Evolutionary conservation across 352 stramenopile genomes (phyloP), one percentile per base, ranked within the genome.

Genomic region (Pythium rhizo-oryzae): DNA sequence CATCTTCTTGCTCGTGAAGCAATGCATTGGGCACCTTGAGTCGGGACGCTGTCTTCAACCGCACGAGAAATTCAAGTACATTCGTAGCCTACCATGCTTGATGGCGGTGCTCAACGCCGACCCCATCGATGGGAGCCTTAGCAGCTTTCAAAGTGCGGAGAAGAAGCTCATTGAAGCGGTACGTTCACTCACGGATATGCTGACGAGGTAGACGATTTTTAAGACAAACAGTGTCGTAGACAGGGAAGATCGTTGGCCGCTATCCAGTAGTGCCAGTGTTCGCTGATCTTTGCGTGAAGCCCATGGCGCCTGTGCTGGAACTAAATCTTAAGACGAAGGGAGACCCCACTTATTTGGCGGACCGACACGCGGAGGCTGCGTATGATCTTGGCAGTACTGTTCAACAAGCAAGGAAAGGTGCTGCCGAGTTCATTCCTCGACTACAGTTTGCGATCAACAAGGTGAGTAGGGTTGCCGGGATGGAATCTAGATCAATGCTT

Each of bases 151-250:
- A 30, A 73, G 73, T 35, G 62, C 66, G 19, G 82, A 89, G 53
- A 84, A 80, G 66, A 87, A 85, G 59, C 62, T 82, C 39, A 76
- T 90, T 50, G 82, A 86, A 43, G 58, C 77, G 66, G 82, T 90
- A 82, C 53, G 52, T 28, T 49, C 54, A 69, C 59, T 24, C 8
- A n/a, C n/a, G 5, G 0, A 30, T 49, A 7, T 65, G 11, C 21
- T 47, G 15, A 8, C 4, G 41, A 9, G 41, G 41, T 47, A n/a
- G n/a, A 16, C 30, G 0, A 21, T 25, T 1, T 4, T 35, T 15
- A 28, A 39, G 23, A 57, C 15, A 30, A 5, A 21, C 16, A 47
- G 16, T 7, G 12, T 23, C 51, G 11, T 59, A 90, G 82, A 81
- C 73, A 61, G 43, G 51, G 8, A 85, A 76, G 60, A 53, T 86